phyloP scores from a whole-genome alignment of 768 basidiomycete genomes.

The Podaxis sp. region DNA sequence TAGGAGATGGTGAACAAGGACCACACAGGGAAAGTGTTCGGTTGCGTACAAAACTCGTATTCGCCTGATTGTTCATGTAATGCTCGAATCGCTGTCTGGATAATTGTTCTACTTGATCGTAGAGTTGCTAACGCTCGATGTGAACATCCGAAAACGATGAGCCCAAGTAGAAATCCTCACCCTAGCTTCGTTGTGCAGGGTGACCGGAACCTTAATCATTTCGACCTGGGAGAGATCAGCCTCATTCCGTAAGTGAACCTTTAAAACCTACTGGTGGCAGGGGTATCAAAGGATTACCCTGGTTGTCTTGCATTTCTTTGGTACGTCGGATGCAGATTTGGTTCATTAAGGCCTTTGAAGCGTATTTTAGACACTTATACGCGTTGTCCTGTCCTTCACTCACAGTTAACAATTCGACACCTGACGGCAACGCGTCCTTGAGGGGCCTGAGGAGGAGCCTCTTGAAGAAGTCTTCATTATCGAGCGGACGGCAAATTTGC shows the following conservation, averaged over 20 bases:
- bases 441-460: constrained; percentile 76
- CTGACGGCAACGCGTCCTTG: constrained; percentile 62
- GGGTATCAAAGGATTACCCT: constrained; percentile 70
- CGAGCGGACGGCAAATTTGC: constrained; percentile 80
- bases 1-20: constrained; percentile 24
- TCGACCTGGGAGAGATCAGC: constrained; percentile 52
- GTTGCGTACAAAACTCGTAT: constrained; percentile 39
- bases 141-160: constrained; percentile 9
- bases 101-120: constrained; percentile 64
- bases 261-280: constrained; percentile 59
- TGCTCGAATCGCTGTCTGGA: constrained; percentile 63
- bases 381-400: constrained; percentile 19
- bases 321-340: constrained; percentile 79
- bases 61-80: constrained; percentile 41
- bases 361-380: constrained; percentile 9
- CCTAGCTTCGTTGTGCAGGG: constrained; percentile 60
- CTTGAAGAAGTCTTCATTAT: constrained; percentile 81
- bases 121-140: constrained; percentile 44
- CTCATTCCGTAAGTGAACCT: not conserved
- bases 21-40: not conserved
- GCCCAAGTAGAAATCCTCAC: constrained; percentile 33
- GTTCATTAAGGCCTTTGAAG: constrained; percentile 65
- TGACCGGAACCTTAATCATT: constrained; percentile 70
- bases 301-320: constrained; percentile 86
- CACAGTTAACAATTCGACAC: constrained; percentile 71